Conservation (phyloP, 2,329 filamentous ascomycete species). For the Cadophora luteo-olivacea region DNA sequence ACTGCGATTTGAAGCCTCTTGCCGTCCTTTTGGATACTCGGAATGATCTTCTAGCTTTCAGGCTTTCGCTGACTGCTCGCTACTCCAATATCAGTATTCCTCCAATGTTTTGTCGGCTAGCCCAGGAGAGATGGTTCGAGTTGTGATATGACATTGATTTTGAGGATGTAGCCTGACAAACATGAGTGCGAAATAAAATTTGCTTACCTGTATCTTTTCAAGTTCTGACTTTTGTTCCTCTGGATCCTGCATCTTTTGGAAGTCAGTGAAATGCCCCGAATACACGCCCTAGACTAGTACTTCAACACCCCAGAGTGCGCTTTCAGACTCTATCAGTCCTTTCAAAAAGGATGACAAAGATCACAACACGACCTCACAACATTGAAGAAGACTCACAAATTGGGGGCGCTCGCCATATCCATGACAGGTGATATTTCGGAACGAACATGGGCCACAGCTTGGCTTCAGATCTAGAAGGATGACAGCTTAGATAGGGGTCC, state of each 20-base stretch:
- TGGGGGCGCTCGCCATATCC: constrained; percentile 16
- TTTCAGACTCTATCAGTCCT: background rate
- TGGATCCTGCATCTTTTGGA: background rate
- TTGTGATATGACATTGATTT: background rate
- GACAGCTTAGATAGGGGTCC: background rate
- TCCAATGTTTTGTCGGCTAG: background rate
- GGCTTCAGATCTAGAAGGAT: constrained; percentile 6
- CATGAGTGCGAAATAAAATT: background rate
- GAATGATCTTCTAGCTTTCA: constrained; percentile 12
- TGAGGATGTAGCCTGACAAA: background rate
- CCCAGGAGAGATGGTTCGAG: background rate
- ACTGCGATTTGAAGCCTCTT: constrained; percentile 5
- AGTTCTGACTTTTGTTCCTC: background rate
- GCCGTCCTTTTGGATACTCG: constrained; percentile 1
- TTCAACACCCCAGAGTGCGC: too few species aligned
- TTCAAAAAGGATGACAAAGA: background rate
- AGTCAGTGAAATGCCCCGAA: background rate
- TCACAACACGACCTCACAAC: background rate
- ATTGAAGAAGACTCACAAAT: background rate
- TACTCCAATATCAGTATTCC: background rate
- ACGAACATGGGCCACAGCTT: constrained; percentile 9
- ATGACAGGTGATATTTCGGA: constrained; percentile 17
- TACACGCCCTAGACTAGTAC: too few species aligned
- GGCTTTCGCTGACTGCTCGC: constrained; percentile 10
- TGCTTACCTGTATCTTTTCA: background rate